phyloP scores from a whole-genome alignment of 371 early-diverging fungal genomes.

The Rhizomucor pusillus region DNA sequence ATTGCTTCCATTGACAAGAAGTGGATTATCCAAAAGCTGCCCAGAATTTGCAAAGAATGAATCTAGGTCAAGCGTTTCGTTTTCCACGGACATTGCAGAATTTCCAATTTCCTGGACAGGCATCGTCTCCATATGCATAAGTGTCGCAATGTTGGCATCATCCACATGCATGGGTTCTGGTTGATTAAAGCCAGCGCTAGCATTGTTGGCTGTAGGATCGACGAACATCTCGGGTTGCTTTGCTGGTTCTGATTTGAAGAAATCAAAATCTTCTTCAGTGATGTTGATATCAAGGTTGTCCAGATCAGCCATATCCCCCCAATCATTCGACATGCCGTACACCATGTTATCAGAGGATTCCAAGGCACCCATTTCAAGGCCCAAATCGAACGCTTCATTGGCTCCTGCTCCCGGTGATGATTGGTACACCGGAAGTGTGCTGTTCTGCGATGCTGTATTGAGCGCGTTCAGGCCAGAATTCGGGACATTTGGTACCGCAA shows the following conservation, averaged over 20 bases:
- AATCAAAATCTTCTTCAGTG: conserved; percentile 51
- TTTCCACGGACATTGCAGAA: background rate
- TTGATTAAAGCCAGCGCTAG: background rate
- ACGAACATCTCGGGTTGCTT: background rate
- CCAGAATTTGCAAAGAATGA: background rate
- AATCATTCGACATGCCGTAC: conserved; percentile 22
- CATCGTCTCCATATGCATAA: conserved; percentile 2
- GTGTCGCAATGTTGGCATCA: background rate
- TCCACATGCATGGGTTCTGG: background rate
- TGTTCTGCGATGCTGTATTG: background rate
- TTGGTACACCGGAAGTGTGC: background rate
- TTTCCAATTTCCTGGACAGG: background rate
- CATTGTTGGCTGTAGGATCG: background rate
- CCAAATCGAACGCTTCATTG: conserved; percentile 10
- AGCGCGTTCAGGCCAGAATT: background rate
- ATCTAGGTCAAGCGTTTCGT: background rate
- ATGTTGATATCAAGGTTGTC: conserved; percentile 44
- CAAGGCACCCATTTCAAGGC: conserved; percentile 9
- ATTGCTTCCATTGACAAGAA: background rate
- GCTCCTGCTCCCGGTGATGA: background rate
- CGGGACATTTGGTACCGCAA: background rate
- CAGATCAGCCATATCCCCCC: conserved; percentile 41
- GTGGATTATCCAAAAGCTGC: background rate
- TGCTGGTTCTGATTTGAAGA: conserved; percentile 24
- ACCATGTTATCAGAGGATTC: conserved; percentile 1